Evolutionary conservation across 176 grass and related monocot genomes (phyloP).

Genomic region (Aegilops speltoides): DNA sequence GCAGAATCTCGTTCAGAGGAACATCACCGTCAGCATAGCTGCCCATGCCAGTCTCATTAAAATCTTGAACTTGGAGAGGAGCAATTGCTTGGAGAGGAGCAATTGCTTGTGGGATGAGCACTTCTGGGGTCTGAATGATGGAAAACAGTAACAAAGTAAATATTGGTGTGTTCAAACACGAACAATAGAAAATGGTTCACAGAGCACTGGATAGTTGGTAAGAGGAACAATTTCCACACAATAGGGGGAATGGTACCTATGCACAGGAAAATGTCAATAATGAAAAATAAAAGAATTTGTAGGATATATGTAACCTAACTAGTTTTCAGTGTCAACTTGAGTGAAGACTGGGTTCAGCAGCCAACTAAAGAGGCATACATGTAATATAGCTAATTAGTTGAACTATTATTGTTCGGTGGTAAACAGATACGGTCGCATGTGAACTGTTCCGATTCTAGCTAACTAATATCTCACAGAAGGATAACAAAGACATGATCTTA

Average conservation of each 20-base stretch:
- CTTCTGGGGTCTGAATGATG: slow-evolving; percentile 22
- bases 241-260: not conserved
- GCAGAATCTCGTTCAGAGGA: slow-evolving; percentile 53
- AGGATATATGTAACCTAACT: not conserved
- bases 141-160: slow-evolving; percentile 24
- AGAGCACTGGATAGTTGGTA: not conserved
- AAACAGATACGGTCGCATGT: not conserved
- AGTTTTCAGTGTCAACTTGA: not conserved
- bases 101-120: slow-evolving; percentile 22
- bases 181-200: not conserved
- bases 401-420: not conserved
- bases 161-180: slow-evolving; percentile 18
- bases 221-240: not conserved
- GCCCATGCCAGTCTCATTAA: slow-evolving; percentile 24
- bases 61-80: slow-evolving; percentile 19
- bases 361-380: not conserved
- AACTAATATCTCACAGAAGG: slow-evolving; percentile 14
- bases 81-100: not conserved
- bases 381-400: not conserved
- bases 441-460: not conserved
- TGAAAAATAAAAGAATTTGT: not conserved
- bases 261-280: not conserved
- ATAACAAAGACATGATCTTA: slow-evolving; percentile 32
- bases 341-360: not conserved
- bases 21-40: slow-evolving; percentile 26